Evolutionary conservation across 2,329 filamentous ascomycete species (phyloP).

Genomic region (Clonostachys sp.): DNA sequence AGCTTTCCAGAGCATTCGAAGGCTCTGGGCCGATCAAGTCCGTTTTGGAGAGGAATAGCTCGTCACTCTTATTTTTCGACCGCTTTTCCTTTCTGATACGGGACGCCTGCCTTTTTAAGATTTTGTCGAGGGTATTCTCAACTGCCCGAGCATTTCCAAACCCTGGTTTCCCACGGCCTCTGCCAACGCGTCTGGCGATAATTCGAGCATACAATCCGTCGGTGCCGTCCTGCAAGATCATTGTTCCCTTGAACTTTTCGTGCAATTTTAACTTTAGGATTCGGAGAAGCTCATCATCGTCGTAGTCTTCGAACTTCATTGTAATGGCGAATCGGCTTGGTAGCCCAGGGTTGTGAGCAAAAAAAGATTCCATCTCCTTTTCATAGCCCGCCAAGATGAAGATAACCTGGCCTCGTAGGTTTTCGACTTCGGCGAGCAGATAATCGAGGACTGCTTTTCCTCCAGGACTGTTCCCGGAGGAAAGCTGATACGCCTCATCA

Average conservation of each 20-base stretch:
- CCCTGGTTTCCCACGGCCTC: slow-evolving; percentile 56
- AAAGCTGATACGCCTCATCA: slow-evolving; percentile 75
- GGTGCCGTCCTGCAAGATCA: slow-evolving; percentile 55
- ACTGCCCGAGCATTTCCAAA: slow-evolving; percentile 72
- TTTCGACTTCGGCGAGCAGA: slow-evolving; percentile 69
- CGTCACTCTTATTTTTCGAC: slow-evolving; percentile 35
- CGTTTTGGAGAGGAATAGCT: slow-evolving; percentile 56
- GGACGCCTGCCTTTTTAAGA: slow-evolving; percentile 53
- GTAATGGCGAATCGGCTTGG: slow-evolving; percentile 62
- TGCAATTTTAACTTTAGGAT: slow-evolving; percentile 56
- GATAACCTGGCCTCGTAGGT: slow-evolving; percentile 62
- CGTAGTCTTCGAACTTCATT: slow-evolving; percentile 67
- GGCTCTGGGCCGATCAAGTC: slow-evolving; percentile 72
- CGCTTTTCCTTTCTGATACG: slow-evolving; percentile 45
- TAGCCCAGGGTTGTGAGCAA: slow-evolving; percentile 68
- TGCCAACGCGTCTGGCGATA: slow-evolving; percentile 54
- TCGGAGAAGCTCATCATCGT: slow-evolving; percentile 54
- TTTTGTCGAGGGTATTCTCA: slow-evolving; percentile 53
- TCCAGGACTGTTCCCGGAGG: slow-evolving; percentile 49
- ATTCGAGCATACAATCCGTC: slow-evolving; percentile 62
- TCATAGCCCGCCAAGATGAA: slow-evolving; percentile 72
- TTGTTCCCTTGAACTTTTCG: slow-evolving; percentile 44
- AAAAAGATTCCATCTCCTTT: slow-evolving; percentile 73
- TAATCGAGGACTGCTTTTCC: slow-evolving; percentile 65
- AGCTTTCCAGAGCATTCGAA: slow-evolving; percentile 41